These are phyloP conservation scores for Artemisia annua DNA, from an alignment of 129 eudicot species.

Conservation along the genomic window DNA sequence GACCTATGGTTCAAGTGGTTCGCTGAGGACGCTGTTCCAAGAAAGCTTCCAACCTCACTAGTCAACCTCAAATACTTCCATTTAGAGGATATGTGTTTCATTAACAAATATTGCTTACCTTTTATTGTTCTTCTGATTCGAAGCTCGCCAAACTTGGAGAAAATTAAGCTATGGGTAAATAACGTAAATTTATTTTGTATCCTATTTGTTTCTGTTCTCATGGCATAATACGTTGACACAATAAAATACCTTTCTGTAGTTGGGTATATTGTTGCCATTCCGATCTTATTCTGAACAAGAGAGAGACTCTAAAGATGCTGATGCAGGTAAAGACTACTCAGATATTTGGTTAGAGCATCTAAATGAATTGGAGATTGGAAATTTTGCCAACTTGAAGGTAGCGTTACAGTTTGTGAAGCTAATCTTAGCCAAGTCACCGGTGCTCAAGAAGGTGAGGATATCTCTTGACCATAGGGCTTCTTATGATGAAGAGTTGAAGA, in stretches of 20 bases:
- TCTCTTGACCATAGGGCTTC: not conserved
- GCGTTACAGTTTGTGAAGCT: constrained; percentile 14
- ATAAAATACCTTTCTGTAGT: not conserved
- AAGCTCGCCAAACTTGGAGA: not conserved
- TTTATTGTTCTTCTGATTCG: not conserved
- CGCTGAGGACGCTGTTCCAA: not conserved
- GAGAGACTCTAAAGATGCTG: too few species aligned
- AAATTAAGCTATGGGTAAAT: not conserved
- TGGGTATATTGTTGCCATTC: too few species aligned
- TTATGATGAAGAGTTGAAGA: not conserved
- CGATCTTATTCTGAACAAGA: too few species aligned
- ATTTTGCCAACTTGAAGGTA: not conserved
- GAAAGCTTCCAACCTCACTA: not conserved
- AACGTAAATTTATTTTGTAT: not conserved
- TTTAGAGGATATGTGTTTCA: not conserved
- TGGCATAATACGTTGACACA: not conserved
- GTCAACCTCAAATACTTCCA: not conserved
- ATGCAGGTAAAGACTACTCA: not conserved
- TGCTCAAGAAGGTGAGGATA: not conserved
- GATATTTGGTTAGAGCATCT: constrained; percentile 10
- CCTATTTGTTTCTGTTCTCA: not conserved
- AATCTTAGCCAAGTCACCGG: too few species aligned
- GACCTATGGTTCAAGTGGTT: not conserved
- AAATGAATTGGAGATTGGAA: not conserved
- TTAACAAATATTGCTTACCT: not conserved